Base-by-base conservation (phyloP, 306 rosid genomes). In the Castanea sativa region DNA sequence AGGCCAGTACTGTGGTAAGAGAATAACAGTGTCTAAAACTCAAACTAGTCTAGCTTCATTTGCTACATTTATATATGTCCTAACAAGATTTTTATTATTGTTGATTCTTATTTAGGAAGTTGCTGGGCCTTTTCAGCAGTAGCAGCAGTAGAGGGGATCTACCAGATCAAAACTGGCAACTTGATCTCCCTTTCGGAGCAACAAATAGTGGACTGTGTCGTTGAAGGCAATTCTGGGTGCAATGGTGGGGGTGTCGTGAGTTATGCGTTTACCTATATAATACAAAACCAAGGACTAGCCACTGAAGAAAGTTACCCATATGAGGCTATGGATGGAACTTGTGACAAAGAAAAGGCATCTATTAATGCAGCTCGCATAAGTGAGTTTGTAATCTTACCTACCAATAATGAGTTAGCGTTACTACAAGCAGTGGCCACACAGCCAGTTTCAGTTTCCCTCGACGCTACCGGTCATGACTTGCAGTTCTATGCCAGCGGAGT, bases 121-220 rank as follows among this genome's bases (percentile, higher is more conserved):
- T 77, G 87, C 2, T 72, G 79, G 81, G 81, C 79, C 30, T 76
- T 79, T 80, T 63, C 81, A 15, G 59, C 55, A 0, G 69, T 77
- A 45, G 81, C 83, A 8, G 77, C 83, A 0, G 69, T 83, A 13
- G 80, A 78, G 15, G 78, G 79, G 0, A 41, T 69, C 10, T 57
- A 11, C 56, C 2, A 82, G 63, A 85, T 85, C 38, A 71, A 35
- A 78, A 83, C 60, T 0, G 81, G 85, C 14, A 21, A 77, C 0
- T 7, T 86, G 76, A 2, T 33, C 6, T 77, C 89, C 13, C 71
- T 83, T 35, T 86, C 89, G 0, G 87, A 80, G 65, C 85, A 85
- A 56, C 82, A 87, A 25, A 68, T 87, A 1, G 30, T 82, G 19
- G 87, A 87, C n/a, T 87, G 88, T 53, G 45, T 14, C 23, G n/a